These are phyloP conservation scores for Cnidoscolus chayamansa DNA, from an alignment of 441 rosid genomes.

Conservation along the genomic window DNA sequence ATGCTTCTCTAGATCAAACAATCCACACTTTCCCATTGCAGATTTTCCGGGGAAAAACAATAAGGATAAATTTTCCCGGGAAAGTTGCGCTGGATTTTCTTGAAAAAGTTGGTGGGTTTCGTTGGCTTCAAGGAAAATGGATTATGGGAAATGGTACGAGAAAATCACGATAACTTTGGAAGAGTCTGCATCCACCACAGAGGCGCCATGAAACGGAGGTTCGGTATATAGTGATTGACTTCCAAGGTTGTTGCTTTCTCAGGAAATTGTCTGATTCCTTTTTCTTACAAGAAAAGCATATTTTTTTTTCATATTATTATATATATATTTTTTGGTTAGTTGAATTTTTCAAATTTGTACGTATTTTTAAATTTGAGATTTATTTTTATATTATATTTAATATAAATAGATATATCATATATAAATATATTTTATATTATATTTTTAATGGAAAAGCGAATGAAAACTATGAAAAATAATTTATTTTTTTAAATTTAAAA, in stretches of 20 bases:
- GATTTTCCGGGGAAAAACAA: not conserved
- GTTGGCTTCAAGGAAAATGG: not conserved
- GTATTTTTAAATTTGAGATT: too few species aligned
- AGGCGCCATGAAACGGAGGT: not conserved
- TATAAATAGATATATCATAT: too few species aligned
- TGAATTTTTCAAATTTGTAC: too few species aligned
- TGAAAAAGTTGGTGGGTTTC: not conserved
- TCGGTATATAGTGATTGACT: not conserved
- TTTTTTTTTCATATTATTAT: not conserved
- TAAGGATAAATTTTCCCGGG: not conserved
- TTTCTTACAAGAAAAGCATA: too few species aligned
- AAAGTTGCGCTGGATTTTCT: too few species aligned
- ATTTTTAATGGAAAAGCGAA: too few species aligned
- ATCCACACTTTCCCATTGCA: constrained; percentile 36
- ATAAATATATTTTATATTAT: too few species aligned
- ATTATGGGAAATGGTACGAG: not conserved
- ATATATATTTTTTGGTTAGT: too few species aligned
- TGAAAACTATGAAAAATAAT: too few species aligned
- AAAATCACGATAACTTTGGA: not conserved
- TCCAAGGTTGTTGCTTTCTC: not conserved
- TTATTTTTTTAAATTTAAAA: too few species aligned
- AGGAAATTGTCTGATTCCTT: not conserved
- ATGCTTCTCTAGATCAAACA: constrained; percentile 59
- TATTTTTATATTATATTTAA: too few species aligned
- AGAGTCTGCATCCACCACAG: not conserved